Evolutionary conservation across 2,329 filamentous ascomycete genomes (phyloP).

Genomic region (Alternaria infectoria): DNA sequence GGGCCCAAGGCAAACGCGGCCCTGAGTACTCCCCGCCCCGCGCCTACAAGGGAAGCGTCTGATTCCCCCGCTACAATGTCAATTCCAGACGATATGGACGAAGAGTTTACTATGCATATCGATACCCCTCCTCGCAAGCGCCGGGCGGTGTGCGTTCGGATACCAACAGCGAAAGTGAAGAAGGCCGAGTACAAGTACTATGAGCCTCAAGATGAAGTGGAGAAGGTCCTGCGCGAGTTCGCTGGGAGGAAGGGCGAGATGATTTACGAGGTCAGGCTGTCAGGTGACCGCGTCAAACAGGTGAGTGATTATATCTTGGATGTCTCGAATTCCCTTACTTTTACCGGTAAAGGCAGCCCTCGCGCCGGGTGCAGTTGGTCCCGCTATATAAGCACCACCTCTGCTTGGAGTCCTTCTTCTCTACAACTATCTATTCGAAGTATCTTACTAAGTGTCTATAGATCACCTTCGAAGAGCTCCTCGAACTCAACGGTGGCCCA

Average conservation of each 20-base stretch:
- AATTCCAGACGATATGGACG: constrained; percentile 16
- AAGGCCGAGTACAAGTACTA: constrained; percentile 44
- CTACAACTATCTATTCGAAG: neutral
- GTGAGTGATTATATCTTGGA: constrained; percentile 42
- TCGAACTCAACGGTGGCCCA: constrained; percentile 55
- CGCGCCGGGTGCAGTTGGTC: too few relatives aligned
- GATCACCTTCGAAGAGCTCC: constrained; percentile 55
- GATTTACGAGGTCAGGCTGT: constrained; percentile 52
- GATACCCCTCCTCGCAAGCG: constrained; percentile 10
- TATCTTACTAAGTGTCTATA: constrained; percentile 28
- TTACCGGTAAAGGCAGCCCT: constrained; percentile 3
- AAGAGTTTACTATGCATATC: neutral
- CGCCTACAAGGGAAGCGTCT: constrained; percentile 9
- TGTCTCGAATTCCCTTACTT: neutral
- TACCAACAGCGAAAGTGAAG: constrained; percentile 29
- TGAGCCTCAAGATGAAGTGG: constrained; percentile 43
- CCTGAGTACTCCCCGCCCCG: neutral
- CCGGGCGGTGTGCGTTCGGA: constrained; percentile 31
- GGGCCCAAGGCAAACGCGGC: neutral
- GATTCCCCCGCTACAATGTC: constrained; percentile 21
- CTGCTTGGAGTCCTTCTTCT: neutral
- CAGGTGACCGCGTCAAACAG: constrained; percentile 47
- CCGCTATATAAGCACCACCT: neutral
- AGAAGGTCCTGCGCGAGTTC: constrained; percentile 50
- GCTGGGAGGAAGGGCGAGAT: constrained; percentile 35